phyloP scores from a whole-genome alignment of 2,329 filamentous ascomycete genomes.

The Zymoseptoria crescenta region DNA sequence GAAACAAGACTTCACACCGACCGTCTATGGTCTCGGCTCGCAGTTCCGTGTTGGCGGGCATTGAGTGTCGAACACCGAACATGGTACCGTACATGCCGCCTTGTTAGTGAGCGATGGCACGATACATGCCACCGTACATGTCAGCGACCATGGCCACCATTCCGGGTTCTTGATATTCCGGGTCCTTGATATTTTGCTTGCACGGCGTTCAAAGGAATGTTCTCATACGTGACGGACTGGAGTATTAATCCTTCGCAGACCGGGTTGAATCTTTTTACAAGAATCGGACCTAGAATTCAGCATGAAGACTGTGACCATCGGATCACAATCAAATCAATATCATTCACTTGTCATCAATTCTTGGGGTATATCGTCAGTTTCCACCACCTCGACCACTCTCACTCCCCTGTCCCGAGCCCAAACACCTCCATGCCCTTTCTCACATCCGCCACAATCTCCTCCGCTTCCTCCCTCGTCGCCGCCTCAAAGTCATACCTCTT shows the following conservation, averaged over 20 bases:
- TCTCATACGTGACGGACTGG: neutral
- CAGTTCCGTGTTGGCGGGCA: neutral
- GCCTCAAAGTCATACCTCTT: slow-evolving; percentile 83
- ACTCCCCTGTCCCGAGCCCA: neutral
- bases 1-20: neutral
- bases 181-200: neutral
- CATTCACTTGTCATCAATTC: neutral
- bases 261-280: neutral
- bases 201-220: neutral
- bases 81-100: too few species aligned
- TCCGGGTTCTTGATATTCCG: too few species aligned
- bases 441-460: slow-evolving; percentile 71
- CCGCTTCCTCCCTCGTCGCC: slow-evolving; percentile 61
- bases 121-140: too few species aligned
- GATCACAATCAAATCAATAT: neutral
- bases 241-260: neutral
- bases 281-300: too few species aligned
- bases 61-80: neutral
- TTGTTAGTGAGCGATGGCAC: too few species aligned
- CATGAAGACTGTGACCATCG: too few species aligned
- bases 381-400: neutral
- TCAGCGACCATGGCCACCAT: too few species aligned
- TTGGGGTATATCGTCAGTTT: neutral
- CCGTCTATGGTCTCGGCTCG: neutral
- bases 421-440: slow-evolving; percentile 37